These are phyloP conservation scores for Stachybotrys elegans DNA, from an alignment of 2,329 filamentous ascomycete genomes.

Conservation along the genomic window DNA sequence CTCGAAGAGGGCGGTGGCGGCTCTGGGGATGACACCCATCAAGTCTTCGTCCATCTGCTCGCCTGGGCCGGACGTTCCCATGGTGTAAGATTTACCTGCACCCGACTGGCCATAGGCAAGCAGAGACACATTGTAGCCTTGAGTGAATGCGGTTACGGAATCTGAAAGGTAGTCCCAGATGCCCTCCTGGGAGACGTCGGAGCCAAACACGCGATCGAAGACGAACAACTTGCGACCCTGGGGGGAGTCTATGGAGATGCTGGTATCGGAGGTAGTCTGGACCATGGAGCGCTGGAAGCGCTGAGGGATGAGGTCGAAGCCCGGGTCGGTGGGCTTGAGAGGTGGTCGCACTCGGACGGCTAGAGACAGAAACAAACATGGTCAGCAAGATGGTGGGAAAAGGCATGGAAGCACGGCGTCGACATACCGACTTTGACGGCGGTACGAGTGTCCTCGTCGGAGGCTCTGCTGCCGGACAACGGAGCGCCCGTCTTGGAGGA, in stretches of 20 bases:
- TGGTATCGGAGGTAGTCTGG: slow-evolving; percentile 81
- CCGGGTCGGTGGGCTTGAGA: slow-evolving; percentile 76
- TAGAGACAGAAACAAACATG: slow-evolving; percentile 30
- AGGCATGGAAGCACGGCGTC: neutral
- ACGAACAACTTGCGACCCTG: slow-evolving; percentile 94
- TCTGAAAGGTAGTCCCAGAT: slow-evolving; percentile 93
- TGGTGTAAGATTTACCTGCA: slow-evolving; percentile 96
- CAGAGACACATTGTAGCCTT: slow-evolving; percentile 98
- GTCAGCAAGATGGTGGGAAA: neutral
- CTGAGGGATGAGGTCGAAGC: slow-evolving; percentile 91
- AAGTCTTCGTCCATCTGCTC: slow-evolving; percentile 67
- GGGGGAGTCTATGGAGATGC: slow-evolving; percentile 80
- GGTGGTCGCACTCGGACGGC: slow-evolving; percentile 91
- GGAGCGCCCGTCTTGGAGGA: slow-evolving; percentile 61
- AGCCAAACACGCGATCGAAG: slow-evolving; percentile 89
- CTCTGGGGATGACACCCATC: slow-evolving; percentile 94
- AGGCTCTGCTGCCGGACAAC: slow-evolving; percentile 64
- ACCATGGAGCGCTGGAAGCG: slow-evolving; percentile 92
- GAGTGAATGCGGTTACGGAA: slow-evolving; percentile 82
- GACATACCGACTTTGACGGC: slow-evolving; percentile 93
- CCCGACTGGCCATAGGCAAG: slow-evolving; percentile 97
- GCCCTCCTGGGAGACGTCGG: slow-evolving; percentile 79
- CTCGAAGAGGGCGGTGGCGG: slow-evolving; percentile 81
- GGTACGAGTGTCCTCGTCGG: slow-evolving; percentile 85
- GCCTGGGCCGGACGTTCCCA: slow-evolving; percentile 85